These are phyloP conservation scores for Astragalus glycyphyllos DNA, from an alignment of 306 rosid species.

Conservation along the genomic window DNA sequence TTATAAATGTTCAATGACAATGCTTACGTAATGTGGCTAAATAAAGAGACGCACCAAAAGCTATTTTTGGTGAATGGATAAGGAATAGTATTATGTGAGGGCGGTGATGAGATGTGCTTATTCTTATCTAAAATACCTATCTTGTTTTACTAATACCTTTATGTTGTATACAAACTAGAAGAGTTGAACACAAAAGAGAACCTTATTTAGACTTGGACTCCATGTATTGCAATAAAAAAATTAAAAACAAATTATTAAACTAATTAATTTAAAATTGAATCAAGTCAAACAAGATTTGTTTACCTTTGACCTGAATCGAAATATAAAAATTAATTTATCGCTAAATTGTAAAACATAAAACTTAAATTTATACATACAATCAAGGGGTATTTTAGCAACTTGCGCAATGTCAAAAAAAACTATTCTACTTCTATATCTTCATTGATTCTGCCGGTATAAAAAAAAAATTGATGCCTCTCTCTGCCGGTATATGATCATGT, in stretches of 20 bases:
- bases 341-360: too few species aligned
- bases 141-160: constrained; percentile 10
- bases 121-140: constrained; percentile 46
- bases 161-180: constrained; percentile 1
- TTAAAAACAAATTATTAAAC: not conserved
- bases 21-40: constrained; percentile 38
- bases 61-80: constrained; percentile 49
- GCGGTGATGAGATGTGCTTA: constrained; percentile 45
- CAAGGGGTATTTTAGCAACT: too few species aligned
- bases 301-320: too few species aligned
- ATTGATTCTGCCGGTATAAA: too few species aligned
- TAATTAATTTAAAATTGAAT: not conserved
- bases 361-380: too few species aligned
- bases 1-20: constrained; percentile 30
- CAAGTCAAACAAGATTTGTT: not conserved
- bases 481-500: too few species aligned
- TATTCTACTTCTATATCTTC: too few species aligned
- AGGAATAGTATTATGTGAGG: constrained; percentile 40
- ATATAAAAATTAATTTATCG: too few species aligned
- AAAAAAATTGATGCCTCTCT: too few species aligned
- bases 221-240: not conserved
- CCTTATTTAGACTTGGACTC: not conserved
- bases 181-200: constrained; percentile 3
- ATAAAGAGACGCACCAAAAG: constrained; percentile 32
- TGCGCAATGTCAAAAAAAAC: too few species aligned